These are phyloP conservation scores for Incumbomyces delicatus DNA, from an alignment of 2,329 filamentous ascomycete species.

Conservation along the genomic window DNA sequence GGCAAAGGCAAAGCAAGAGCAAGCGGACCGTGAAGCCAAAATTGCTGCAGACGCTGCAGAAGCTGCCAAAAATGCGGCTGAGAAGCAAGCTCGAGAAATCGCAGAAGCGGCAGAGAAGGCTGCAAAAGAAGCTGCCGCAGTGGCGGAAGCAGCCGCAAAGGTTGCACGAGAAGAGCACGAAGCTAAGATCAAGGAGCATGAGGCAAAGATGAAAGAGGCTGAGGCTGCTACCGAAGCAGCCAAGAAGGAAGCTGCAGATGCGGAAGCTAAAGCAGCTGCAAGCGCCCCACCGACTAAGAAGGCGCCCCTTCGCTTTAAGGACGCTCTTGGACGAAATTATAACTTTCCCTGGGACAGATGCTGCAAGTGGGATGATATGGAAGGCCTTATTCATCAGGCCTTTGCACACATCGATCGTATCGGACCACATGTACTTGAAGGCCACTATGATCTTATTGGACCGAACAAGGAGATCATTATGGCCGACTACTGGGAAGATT, in stretches of 20 bases:
- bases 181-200: constrained; percentile 25
- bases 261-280: constrained; percentile 24
- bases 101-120: constrained; percentile 29
- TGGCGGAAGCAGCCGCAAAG: constrained; percentile 21
- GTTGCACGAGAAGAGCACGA: constrained; percentile 26
- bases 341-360: constrained; percentile 83
- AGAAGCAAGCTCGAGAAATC: constrained; percentile 30
- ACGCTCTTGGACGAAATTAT: constrained; percentile 83
- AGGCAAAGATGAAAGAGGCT: constrained; percentile 25
- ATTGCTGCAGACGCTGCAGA: constrained; percentile 33
- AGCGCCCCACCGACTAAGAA: constrained; percentile 48
- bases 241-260: constrained; percentile 22
- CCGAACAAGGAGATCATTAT: constrained; percentile 76
- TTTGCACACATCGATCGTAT: constrained; percentile 70
- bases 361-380: constrained; percentile 81
- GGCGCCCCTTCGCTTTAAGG: constrained; percentile 77
- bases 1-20: constrained; percentile 40
- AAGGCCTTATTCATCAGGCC: constrained; percentile 74
- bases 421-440: constrained; percentile 64
- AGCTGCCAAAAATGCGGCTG: constrained; percentile 26
- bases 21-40: constrained; percentile 36
- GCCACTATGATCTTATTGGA: constrained; percentile 70
- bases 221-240: constrained; percentile 25
- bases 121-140: constrained; percentile 28
- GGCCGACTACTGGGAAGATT: constrained; percentile 70